Evolutionary conservation across 1,284 basidiomycete species (phyloP).

Genomic region (Heterobasidion irregulare): DNA sequence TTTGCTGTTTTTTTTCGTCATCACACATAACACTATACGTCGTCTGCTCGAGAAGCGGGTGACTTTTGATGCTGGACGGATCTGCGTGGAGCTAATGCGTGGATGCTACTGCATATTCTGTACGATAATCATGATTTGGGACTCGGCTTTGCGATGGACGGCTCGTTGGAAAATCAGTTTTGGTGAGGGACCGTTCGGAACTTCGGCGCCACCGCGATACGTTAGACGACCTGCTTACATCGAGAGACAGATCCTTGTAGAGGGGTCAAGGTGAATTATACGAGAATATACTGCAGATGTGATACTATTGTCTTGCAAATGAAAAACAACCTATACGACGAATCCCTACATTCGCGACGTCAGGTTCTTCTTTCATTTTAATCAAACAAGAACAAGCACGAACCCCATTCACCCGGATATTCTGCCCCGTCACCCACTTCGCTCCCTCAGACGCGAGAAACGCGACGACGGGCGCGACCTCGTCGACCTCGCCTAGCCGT

Average conservation of each 20-base stretch:
- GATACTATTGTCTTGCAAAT: too few relatives aligned
- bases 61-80: neutral
- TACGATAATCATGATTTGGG: too few relatives aligned
- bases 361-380: neutral
- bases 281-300: too few relatives aligned
- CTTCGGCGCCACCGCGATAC: too few relatives aligned
- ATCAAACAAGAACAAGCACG: neutral
- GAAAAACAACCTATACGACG: neutral
- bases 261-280: too few relatives aligned
- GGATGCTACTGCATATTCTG: neutral
- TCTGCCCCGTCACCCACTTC: slow-evolving; percentile 44
- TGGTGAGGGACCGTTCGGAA: too few relatives aligned
- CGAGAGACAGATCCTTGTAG: too few relatives aligned
- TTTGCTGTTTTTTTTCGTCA: neutral
- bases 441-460: slow-evolving; percentile 39
- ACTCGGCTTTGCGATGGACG: too few relatives aligned
- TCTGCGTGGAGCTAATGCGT: neutral
- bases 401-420: slow-evolving; percentile 40
- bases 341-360: neutral
- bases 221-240: too few relatives aligned
- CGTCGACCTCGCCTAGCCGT: slow-evolving; percentile 37
- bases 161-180: too few relatives aligned
- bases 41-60: neutral
- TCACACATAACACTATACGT: neutral
- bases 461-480: slow-evolving; percentile 38